Evolutionary conservation across 208 protist species (phyloP), one percentile per base, ranked within the genome.

Genomic region (Crithidia expoeki): DNA sequence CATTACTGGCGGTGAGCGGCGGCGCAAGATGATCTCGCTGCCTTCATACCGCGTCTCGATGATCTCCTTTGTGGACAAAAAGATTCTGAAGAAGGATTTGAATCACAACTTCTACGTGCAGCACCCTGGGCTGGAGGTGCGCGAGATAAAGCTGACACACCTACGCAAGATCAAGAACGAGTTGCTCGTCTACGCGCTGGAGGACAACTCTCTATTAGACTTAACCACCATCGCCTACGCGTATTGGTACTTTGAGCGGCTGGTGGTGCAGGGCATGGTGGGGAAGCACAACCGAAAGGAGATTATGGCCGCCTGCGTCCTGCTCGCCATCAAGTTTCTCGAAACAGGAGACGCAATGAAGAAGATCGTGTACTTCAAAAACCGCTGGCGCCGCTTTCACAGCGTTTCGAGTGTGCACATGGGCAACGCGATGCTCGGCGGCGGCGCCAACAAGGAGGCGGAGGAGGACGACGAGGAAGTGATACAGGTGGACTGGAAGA

Each of bases 201-300:
- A 92, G 78, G 79, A 89, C 57, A 74, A 75, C 50, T 86, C 80
- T 3, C 79, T 85, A 21, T 68, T 95, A 27, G 87, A 95, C 64
- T 62, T 95, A 21, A 75, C 75, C 50, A 93, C 90, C 14, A 70
- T 85, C 32, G 87, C 90, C 17, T 78, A 93, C 64, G 90, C 87
- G n/a, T 92, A 93, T 70, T 95, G 90, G 88, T 95, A 95, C 74
- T 90, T 93, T 72, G 90, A 95, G 76, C 79, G 90, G 9, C 80
- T 95, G 36, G 76, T 93, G 32, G 76, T 84, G 69, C 83, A 81
- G 44, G 87, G 86, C 17, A 93, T 93, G 87, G 90, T 95, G 51
- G 78, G 83, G 28, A 93, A 93, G 62, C 73, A 74, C 32, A 95
- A 95, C 58, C 83, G 87, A n/a, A 86, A 88, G 68, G 68, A 89